Evolutionary conservation across 2,329 filamentous ascomycete genomes (phyloP), one percentile per base, ranked within the genome.

Genomic region (Septoria linicola): DNA sequence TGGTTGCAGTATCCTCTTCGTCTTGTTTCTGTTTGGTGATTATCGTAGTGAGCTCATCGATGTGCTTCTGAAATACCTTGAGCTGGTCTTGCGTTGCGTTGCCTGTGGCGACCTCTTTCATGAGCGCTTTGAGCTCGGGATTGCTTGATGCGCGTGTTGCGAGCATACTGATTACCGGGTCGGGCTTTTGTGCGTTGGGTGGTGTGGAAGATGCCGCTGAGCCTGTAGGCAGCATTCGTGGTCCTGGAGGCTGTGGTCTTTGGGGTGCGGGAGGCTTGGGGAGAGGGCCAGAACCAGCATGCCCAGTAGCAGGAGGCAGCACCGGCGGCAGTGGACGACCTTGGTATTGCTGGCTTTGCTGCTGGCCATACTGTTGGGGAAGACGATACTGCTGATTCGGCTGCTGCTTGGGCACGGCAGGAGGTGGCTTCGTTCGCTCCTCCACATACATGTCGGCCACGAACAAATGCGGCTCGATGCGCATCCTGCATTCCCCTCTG

Each of bases 91-190:
- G 79, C 10, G 80, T 82, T 0, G 88, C 88, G 59, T 85, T 80
- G 1, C 88, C 88, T 21, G 84, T 83, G 0, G 88, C 88, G 0
- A 93, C 88, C 46, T 88, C 82, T 67, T 89, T 89, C 88, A 93
- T 93, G 0, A 93, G 74, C 30, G 86, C 83, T 51, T 89, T 84
- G 8, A 93, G 73, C 49, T 85, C 78, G 0, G 83, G 79, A 64
- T 93, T 86, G 20, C 81, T 82, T 0, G 85, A 87, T 5, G 88
- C 88, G 58, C 82, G 82, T 61, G 88, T 85, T 0, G 88, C 88
- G 20, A 93, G 73, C 57, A 87, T 83, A 43, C 89, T 84, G 49
- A 93, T 92, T 36, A 93, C 89, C 0, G 88, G 88, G 63, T 92
- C 88, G n/a, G 66, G 64, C 53, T 70, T 66, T 46, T 60, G 64